Evolutionary conservation across 306 rosid genomes (phyloP).

Genomic region (Urtica urens): DNA sequence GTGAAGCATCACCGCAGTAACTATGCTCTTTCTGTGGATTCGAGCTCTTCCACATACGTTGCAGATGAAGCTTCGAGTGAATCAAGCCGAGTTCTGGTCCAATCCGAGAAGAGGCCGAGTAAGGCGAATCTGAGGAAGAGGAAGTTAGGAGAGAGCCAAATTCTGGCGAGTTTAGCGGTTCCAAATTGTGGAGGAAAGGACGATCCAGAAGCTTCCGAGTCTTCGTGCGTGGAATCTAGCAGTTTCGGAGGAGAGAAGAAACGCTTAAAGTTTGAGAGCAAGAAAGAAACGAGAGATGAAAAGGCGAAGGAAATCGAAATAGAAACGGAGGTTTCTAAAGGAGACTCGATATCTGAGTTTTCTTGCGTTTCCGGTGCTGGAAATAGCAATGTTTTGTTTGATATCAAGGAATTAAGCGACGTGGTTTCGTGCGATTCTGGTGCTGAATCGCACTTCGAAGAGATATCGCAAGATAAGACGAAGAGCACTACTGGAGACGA

Average conservation of each 20-base stretch:
- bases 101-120: constrained; percentile 18
- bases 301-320: constrained; percentile 13
- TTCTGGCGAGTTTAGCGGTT: background rate
- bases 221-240: constrained; percentile 80
- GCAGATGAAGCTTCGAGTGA: constrained; percentile 50
- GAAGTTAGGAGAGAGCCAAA: constrained; percentile 8
- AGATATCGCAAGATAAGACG: constrained; percentile 18
- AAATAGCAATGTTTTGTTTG: constrained; percentile 19
- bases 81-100: constrained; percentile 35
- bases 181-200: constrained; percentile 2
- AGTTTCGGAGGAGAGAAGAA: constrained; percentile 26
- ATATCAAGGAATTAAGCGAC: constrained; percentile 20
- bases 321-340: constrained; percentile 31
- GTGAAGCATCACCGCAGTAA: background rate
- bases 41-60: constrained; percentile 25
- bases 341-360: constrained; percentile 31
- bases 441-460: constrained; percentile 23
- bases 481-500: constrained; percentile 10
- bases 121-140: constrained; percentile 22
- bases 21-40: constrained; percentile 1
- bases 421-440: constrained; percentile 29
- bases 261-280: constrained; percentile 32
- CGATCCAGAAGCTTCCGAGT: constrained; percentile 40
- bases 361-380: constrained; percentile 20
- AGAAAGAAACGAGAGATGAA: constrained; percentile 18